Evolutionary conservation across 768 basidiomycete genomes (phyloP), one percentile per base, ranked within the genome.

Genomic region (Russula foetens): DNA sequence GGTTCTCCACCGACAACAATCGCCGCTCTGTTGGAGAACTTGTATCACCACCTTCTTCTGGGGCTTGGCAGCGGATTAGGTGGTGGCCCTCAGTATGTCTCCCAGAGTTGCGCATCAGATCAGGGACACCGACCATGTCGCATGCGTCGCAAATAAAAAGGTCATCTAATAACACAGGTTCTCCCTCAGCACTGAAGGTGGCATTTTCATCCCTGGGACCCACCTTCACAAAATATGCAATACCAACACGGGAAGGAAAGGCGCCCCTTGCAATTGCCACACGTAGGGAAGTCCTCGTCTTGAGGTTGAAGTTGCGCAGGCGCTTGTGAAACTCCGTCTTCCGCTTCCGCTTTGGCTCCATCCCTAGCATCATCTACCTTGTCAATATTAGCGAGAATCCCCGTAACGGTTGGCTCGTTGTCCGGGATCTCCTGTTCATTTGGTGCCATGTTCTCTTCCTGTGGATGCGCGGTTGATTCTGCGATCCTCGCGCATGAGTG

Each of bases 171-270:
- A n/a, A n/a, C n/a, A n/a, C n/a, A n/a, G n/a, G n/a, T n/a, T n/a
- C n/a, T n/a, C 7, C 7, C 4, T 33, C 31, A 35, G 12, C 31
- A 46, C 61, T 53, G 33, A 59, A n/a, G n/a, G n/a, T n/a, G n/a
- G n/a, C n/a, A n/a, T n/a, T n/a, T n/a, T n/a, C n/a, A n/a, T n/a
- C n/a, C n/a, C n/a, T n/a, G n/a, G n/a, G n/a, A n/a, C n/a, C n/a
- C n/a, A n/a, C 66, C 67, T n/a, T 39, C 56, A 49, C 72, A 74
- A 38, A 66, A 59, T 4, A 69, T 66, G 55, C 71, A 74, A 29
- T 68, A 72, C 72, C 73, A 74, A 56, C 69, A 73, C 2, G 73
- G 71, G 51, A 66, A 62, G 2, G 62, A 43, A 15, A 70, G 55
- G 2, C 24, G 35, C 6, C 63, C 59, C 0, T 58, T 50, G 62